Percentiles rank a stretch among this genome's conserved stretches.
These are phyloP conservation scores for Pleurozium schreberi DNA, from an alignment of 225 moss, liverwort and hornwort genomes.

Conservation along the genomic window DNA sequence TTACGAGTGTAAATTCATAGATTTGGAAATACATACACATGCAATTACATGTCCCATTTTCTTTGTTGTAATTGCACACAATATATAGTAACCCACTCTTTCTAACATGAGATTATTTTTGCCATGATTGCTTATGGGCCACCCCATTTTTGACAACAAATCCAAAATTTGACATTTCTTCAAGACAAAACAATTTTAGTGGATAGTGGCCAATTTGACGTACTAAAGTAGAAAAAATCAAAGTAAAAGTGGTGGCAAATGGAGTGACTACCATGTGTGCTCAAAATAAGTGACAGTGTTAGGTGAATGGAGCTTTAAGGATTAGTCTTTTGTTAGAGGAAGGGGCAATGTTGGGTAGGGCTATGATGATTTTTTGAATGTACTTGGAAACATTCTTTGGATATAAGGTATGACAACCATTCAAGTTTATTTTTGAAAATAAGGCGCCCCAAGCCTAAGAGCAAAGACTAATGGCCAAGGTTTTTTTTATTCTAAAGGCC, in stretches of 20 bases:
- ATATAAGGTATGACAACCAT: too few species aligned
- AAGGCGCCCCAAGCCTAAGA: accelerated
- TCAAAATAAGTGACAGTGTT: not conserved
- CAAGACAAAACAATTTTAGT: not conserved
- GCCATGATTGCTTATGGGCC: too few species aligned
- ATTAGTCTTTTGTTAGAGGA: not conserved
- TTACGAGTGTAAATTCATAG: too few species aligned
- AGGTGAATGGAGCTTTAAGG: not conserved
- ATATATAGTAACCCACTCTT: accelerated
- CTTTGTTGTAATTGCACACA: accelerated
- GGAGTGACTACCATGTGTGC: too few species aligned
- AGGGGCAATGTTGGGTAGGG: not conserved
- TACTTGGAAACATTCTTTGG: not conserved
- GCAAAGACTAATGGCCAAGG: too few species aligned
- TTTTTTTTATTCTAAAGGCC: too few species aligned
- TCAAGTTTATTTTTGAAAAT: not conserved
- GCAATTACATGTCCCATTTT: accelerated
- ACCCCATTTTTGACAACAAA: not conserved
- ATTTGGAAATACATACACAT: not conserved
- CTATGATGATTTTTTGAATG: too few species aligned
- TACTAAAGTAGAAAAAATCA: not conserved
- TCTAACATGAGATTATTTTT: accelerated
- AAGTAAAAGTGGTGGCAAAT: not conserved
- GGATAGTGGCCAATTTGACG: not conserved
- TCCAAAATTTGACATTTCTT: not conserved